phyloP scores from a whole-genome alignment of 2,329 filamentous ascomycete genomes.

The Daldinia sp. region DNA sequence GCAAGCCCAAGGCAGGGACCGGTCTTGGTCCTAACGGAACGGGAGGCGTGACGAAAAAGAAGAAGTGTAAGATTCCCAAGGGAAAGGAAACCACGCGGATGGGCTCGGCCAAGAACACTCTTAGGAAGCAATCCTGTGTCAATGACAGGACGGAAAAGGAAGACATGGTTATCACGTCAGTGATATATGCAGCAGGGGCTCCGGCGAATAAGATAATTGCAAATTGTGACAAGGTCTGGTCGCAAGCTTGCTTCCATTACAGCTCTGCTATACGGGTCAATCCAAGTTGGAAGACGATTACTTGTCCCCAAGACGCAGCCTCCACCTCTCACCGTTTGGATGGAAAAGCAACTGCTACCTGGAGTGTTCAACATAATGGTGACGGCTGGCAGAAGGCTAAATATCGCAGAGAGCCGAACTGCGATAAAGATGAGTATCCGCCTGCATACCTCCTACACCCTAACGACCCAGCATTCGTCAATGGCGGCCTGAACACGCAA shows the following conservation, averaged over 20 bases:
- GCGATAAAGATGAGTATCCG: too few species aligned
- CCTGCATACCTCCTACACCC: neutral
- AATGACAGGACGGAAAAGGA: neutral
- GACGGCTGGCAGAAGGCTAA: neutral
- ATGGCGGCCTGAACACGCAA: neutral
- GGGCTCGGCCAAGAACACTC: neutral
- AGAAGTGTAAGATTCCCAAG: constrained; percentile 33
- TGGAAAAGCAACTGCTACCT: neutral
- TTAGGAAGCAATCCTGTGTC: neutral
- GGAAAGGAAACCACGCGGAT: neutral
- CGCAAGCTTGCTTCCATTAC: neutral
- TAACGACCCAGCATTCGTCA: constrained; percentile 1
- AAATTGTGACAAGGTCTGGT: neutral
- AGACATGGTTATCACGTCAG: neutral
- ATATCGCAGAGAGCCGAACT: too few species aligned
- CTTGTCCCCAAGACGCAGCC: neutral
- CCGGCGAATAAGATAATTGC: neutral
- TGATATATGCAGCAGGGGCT: neutral
- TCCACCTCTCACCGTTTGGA: neutral
- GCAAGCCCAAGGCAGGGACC: constrained; percentile 24
- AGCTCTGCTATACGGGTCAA: neutral
- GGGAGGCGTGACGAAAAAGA: constrained; percentile 14
- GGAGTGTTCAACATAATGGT: neutral
- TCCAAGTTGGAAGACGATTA: neutral
- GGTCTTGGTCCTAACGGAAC: constrained; percentile 7